Evolutionary conservation across 1,284 basidiomycete species (phyloP).

Genomic region (Fomitopsis pinicola): DNA sequence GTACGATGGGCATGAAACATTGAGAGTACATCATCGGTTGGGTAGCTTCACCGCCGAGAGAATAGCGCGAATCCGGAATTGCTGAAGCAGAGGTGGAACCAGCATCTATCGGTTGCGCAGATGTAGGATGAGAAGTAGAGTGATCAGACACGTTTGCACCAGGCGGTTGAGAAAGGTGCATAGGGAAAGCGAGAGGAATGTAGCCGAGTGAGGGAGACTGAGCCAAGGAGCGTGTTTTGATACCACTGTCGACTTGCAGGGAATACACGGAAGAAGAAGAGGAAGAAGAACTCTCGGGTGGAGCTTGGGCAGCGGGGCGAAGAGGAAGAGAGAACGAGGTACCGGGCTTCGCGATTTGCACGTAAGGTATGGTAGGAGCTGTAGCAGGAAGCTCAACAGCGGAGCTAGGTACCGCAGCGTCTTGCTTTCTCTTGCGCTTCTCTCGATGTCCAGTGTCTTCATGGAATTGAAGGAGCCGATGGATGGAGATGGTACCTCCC

Average conservation of each 20-base stretch:
- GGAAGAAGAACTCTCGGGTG: background rate
- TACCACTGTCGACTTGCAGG: background rate
- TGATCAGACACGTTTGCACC: background rate
- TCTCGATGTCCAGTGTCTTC: background rate
- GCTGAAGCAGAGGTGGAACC: background rate
- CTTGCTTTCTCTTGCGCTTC: background rate
- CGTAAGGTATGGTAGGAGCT: background rate
- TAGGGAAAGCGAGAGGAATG: constrained; percentile 9
- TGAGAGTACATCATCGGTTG: background rate
- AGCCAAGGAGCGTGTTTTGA: constrained; percentile 1
- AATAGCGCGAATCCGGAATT: background rate
- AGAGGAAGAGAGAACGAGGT: constrained; percentile 15
- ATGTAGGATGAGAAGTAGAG: background rate
- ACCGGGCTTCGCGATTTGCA: constrained; percentile 10
- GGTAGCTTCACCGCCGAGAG: background rate
- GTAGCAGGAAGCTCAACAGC: background rate
- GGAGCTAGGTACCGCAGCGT: background rate
- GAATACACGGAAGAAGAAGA: background rate
- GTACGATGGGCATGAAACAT: background rate
- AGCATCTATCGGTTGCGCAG: background rate
- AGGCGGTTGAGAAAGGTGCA: background rate
- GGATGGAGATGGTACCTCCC: background rate
- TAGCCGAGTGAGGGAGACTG: constrained; percentile 9
- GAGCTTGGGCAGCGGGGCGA: background rate
- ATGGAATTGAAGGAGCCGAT: background rate